Evolutionary conservation across 2,329 filamentous ascomycete genomes (phyloP).

Genomic region (Seiridium cupressi): DNA sequence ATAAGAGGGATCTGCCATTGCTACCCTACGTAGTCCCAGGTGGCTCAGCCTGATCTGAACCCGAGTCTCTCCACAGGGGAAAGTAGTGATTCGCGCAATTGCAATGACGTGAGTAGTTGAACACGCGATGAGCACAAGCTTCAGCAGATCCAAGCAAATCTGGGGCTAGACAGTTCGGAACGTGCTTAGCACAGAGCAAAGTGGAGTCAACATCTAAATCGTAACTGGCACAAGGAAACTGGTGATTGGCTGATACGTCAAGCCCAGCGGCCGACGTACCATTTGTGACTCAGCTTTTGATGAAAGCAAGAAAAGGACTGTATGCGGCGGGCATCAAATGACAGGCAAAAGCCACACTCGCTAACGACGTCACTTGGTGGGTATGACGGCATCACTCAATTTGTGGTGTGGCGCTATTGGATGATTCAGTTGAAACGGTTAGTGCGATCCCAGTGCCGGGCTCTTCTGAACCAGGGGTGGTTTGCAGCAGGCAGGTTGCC

Average conservation of each 20-base stretch:
- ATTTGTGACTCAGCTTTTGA: not conserved
- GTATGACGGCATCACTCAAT: slow-evolving; percentile 2
- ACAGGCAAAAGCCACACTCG: not conserved
- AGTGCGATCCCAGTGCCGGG: too few species aligned
- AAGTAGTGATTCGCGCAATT: not conserved
- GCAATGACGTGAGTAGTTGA: not conserved
- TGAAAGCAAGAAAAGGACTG: not conserved
- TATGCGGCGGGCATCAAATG: not conserved
- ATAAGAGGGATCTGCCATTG: too few species aligned
- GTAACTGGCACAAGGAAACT: too few species aligned
- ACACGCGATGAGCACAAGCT: not conserved
- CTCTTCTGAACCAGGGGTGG: too few species aligned
- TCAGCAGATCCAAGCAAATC: not conserved
- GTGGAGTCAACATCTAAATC: not conserved
- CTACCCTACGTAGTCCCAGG: too few species aligned
- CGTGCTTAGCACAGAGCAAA: not conserved
- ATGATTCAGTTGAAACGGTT: not conserved
- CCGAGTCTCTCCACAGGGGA: not conserved
- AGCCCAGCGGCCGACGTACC: too few species aligned
- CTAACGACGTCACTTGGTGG: slow-evolving; percentile 2
- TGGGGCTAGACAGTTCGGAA: not conserved
- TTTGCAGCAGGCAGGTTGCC: too few species aligned
- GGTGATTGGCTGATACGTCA: too few species aligned
- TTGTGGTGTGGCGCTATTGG: not conserved
- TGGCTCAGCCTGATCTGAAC: too few species aligned